Base-by-base conservation (phyloP, 108 stramenopile genomes). In the Pseudonitzschia pungens region DNA sequence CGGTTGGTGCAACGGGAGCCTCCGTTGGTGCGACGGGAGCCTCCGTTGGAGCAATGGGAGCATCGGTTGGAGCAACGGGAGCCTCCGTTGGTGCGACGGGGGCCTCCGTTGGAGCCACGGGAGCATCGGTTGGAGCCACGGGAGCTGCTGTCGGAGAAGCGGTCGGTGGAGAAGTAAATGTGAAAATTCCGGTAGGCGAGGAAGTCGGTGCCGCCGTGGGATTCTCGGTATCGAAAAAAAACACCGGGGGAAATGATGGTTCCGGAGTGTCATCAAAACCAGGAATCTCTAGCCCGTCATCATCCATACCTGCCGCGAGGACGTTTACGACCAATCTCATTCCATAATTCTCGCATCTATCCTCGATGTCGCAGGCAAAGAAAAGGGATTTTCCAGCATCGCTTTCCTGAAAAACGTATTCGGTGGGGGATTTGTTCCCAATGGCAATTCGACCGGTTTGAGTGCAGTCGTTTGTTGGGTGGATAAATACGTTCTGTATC, bases 321-420 rank as follows among this genome's bases (percentile, higher is more conserved):
- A 67, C 66, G 22, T 36, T 67, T 12, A 67, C 66, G n/a, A 29
- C 26, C 45, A 67, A 26, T 7, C 43, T 12, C 66, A 67, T 67
- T 22, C 66, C 66, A 5, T 28, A 28, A 4, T 44, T 50, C 22
- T 48, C 66, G 36, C 66, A 67, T 11, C 24, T 6, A 29, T 67
- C 66, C 8, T 44, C 42, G 24, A 67, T 29, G 36, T 67, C 66
- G 36, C 28, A 43, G 45, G 66, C 45, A 48, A 67, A 67, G n/a
- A 67, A 67, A n/a, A 67, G 8, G 28, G 21, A 5, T 29, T 67
- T 67, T 15, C 66, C 66, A 2, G n/a, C 45, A 50, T 67, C 66
- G 16, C 14, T 41, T 22, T n/a, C 44, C 3, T 11, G n/a, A 41
- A 67, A 67, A 45, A 41, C 42, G 36, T 67, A 67, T 14, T 44